phyloP scores from a whole-genome alignment of 108 stramenopile species.

The Discostella stelligeroides region DNA sequence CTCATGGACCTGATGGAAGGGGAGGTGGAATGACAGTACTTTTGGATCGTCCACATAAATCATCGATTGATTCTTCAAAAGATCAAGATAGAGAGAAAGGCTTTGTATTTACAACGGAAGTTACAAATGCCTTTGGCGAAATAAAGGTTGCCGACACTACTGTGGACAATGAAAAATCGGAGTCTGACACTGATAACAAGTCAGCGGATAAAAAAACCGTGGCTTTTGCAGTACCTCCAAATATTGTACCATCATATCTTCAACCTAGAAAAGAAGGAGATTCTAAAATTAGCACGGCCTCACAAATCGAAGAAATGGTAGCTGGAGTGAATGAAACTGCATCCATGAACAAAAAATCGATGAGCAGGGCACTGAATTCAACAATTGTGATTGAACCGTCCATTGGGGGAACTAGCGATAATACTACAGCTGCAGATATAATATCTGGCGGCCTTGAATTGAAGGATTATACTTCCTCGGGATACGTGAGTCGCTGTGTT shows the following conservation, averaged over 20 bases:
- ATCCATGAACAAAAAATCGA: background rate
- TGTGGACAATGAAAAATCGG: background rate
- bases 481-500: constrained; percentile 27
- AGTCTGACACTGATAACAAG: background rate
- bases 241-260: background rate
- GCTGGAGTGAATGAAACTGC: background rate
- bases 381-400: background rate
- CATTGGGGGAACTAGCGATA: background rate
- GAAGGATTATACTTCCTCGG: constrained; percentile 33
- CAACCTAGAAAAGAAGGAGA: constrained; percentile 6
- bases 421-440: background rate
- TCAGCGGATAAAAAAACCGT: constrained; percentile 2
- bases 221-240: constrained; percentile 18
- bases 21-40: constrained; percentile 21
- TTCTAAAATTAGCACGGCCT: constrained; percentile 11
- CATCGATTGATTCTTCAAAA: background rate
- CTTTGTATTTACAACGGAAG: constrained; percentile 8
- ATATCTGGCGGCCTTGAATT: background rate
- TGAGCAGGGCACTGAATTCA: constrained; percentile 5
- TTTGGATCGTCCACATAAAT: background rate
- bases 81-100: background rate
- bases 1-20: constrained; percentile 28
- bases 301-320: constrained; percentile 5
- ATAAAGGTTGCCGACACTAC: background rate
- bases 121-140: background rate